Percentiles rank a stretch among this genome's conserved stretches.
Evolutionary conservation across 352 stramenopile species (phyloP).

Genomic region (Blastocystis sp.): DNA sequence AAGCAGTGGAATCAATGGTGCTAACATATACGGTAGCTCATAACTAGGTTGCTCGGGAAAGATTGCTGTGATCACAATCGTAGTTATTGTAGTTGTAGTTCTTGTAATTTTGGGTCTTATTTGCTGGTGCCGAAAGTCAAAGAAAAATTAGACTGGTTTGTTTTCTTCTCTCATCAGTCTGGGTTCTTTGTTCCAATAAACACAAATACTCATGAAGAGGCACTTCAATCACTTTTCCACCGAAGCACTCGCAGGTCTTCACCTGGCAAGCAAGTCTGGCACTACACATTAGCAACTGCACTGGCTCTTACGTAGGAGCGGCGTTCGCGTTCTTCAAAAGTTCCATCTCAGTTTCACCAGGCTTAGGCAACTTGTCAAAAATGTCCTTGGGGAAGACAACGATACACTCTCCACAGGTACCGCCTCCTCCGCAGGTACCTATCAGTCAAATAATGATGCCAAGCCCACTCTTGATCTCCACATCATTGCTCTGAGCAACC

Average conservation of each 20-base stretch:
- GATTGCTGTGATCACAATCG: background rate
- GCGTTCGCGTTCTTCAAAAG: slow-evolving; percentile 53
- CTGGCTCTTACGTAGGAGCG: background rate
- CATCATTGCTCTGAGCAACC: slow-evolving; percentile 53
- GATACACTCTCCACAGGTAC: slow-evolving; percentile 37
- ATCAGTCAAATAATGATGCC: background rate
- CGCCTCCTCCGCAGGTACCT: slow-evolving; percentile 44
- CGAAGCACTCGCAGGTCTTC: slow-evolving; percentile 8
- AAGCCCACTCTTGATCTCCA: slow-evolving; percentile 39
- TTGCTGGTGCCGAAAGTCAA: background rate
- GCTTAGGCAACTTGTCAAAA: slow-evolving; percentile 53
- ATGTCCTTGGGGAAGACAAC: slow-evolving; percentile 53
- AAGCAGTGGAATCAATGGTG: background rate
- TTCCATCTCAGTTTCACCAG: slow-evolving; percentile 30
- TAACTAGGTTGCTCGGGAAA: background rate
- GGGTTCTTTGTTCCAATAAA: slow-evolving; percentile 19
- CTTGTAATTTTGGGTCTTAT: background rate
- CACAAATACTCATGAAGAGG: background rate
- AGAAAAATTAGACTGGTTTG: background rate
- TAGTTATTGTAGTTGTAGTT: background rate
- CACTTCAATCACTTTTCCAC: slow-evolving; percentile 44
- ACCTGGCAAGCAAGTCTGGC: slow-evolving; percentile 41
- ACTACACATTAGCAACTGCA: background rate
- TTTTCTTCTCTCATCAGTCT: background rate
- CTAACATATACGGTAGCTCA: background rate